Base-by-base conservation (phyloP, 2,329 filamentous ascomycete species). In the Penicillium concentricum region DNA sequence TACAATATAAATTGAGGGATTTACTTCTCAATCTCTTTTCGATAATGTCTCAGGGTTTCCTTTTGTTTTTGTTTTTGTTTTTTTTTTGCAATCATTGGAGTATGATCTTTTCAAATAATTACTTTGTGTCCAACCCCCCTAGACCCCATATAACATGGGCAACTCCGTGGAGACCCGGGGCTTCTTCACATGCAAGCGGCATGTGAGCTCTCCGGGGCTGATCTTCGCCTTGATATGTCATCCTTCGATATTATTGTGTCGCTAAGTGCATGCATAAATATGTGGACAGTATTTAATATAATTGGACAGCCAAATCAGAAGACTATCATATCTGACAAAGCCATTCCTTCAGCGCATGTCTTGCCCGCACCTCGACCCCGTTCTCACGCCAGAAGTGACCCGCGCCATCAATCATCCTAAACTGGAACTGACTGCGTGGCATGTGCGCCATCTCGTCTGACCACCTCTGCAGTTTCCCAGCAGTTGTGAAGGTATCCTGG, bases 401-500 rank as follows among this genome's bases (percentile, higher is more conserved):
- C 0, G 83, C 85, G 0, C 77, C 76, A 15, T 72, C 61, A 24
- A 87, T 74, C 61, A 85, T 82, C 2, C 74, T 67, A 15, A 73
- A 75, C 5, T 65, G 69, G 56, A 87, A 86, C 48, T 60, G 67
- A 18, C 82, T 84, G 1, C 70, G 72, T 0, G 72, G 68, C 38
- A 63, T 65, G 13, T 72, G 69, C 18, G 74, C 71, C 43, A 92
- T 74, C 57, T 78, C 80, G 39, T 76, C 74, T 10, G 79, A 78
- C 92, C 92, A 96, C 1, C 79, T 75, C 12, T 83, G 81, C 63
- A 92, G 78, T 71, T 84, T 89, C 56, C 80, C 82, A 4, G 78
- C 78, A 1, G 86, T 83, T 1, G 90, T 87, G 62, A 97, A 95
- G 0, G 81, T 75, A 71, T 97, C 92, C 4, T 82, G 79, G 49